phyloP scores from a whole-genome alignment of 2,329 filamentous ascomycete species.

The Cladosporium colombiae region DNA sequence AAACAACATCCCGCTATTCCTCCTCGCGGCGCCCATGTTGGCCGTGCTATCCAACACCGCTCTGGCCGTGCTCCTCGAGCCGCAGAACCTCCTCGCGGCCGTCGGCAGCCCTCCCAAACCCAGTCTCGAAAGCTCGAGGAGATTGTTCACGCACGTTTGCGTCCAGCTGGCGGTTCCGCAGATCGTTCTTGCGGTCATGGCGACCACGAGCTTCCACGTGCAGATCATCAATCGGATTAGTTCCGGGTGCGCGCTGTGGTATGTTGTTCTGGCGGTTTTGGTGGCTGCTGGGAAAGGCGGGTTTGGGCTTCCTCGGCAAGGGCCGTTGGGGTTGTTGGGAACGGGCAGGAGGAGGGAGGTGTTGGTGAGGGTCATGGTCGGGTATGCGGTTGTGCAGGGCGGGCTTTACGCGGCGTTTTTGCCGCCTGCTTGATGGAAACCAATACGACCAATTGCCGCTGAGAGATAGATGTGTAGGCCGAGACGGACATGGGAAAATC shows the following conservation, averaged over 20 bases:
- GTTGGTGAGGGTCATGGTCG: constrained; percentile 66
- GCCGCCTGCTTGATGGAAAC: constrained; percentile 79
- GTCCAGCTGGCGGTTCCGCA: constrained; percentile 70
- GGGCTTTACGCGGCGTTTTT: constrained; percentile 86
- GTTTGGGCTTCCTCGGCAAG: neutral
- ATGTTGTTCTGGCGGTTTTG: constrained; percentile 70
- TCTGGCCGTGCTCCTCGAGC: constrained; percentile 20
- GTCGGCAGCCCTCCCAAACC: neutral
- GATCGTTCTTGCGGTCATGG: constrained; percentile 67
- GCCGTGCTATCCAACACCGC: constrained; percentile 66
- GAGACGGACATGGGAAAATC: no score
- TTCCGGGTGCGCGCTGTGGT: constrained; percentile 88
- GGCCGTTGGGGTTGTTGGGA: neutral
- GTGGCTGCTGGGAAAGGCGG: constrained; percentile 22
- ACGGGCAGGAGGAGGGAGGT: neutral
- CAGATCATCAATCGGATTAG: constrained; percentile 90
- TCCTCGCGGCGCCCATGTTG: constrained; percentile 78
- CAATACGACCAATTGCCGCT: no score
- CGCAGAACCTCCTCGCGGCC: neutral
- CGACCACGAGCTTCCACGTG: constrained; percentile 81
- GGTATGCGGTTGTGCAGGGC: constrained; percentile 82
- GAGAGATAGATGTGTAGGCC: no score
- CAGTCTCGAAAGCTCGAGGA: neutral
- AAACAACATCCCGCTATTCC: constrained; percentile 82
- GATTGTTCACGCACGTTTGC: constrained; percentile 30